These are phyloP conservation scores for Lichtheimia corymbifera DNA, from an alignment of 371 early-diverging fungal genomes.

Conservation along the genomic window DNA sequence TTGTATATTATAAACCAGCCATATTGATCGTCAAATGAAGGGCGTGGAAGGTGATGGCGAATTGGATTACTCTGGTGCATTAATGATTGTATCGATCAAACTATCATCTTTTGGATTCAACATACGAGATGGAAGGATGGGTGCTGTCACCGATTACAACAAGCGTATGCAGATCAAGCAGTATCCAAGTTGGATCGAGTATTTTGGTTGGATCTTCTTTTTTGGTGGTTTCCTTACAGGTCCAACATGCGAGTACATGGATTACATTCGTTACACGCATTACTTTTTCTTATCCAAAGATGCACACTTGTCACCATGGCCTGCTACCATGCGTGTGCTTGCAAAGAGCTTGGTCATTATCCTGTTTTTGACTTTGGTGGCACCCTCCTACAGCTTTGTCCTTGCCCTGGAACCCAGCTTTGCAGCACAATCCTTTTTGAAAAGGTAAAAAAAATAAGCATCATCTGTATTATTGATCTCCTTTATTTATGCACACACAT, in stretches of 20 bases:
- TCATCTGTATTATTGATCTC: neutral
- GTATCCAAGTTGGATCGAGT: slow-evolving; percentile 78
- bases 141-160: slow-evolving; percentile 55
- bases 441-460: neutral
- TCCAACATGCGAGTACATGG: slow-evolving; percentile 81
- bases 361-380: slow-evolving; percentile 28
- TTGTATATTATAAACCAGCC: slow-evolving; percentile 42
- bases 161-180: slow-evolving; percentile 54
- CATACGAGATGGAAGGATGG: slow-evolving; percentile 35
- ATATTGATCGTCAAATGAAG: slow-evolving; percentile 60
- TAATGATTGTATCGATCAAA: slow-evolving; percentile 92
- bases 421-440: slow-evolving; percentile 18
- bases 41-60: slow-evolving; percentile 48
- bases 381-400: slow-evolving; percentile 40
- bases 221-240: slow-evolving; percentile 87
- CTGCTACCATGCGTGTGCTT: slow-evolving; percentile 34
- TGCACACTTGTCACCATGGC: slow-evolving; percentile 3
- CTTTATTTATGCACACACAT: no score
- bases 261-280: slow-evolving; percentile 46
- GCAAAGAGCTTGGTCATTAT: slow-evolving; percentile 40
- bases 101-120: slow-evolving; percentile 86
- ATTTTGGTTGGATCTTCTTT: slow-evolving; percentile 86
- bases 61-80: slow-evolving; percentile 85
- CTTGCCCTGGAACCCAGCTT: slow-evolving; percentile 35
- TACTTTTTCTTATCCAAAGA: slow-evolving; percentile 9